Conservation (phyloP, 2,329 filamentous ascomycete genomes). For the Corniculantispora saksenae region DNA sequence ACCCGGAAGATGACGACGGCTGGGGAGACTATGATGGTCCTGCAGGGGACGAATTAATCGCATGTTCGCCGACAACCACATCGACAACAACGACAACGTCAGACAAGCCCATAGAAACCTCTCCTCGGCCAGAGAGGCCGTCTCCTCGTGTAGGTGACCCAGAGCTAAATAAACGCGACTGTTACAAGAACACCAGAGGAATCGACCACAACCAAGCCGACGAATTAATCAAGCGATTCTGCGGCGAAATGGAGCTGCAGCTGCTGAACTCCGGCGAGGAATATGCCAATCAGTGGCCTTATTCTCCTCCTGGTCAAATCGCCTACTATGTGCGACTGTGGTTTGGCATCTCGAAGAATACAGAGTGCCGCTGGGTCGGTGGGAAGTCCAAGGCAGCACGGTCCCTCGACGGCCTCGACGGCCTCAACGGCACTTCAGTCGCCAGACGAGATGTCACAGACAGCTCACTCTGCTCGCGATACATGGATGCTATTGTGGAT, state of each 20-base stretch:
- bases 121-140: not conserved
- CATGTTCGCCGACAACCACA: not conserved
- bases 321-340: conserved; percentile 3
- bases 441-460: conserved; percentile 1
- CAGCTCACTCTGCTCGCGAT: not conserved
- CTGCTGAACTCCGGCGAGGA: conserved; percentile 3
- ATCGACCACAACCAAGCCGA: not conserved
- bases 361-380: conserved; percentile 8
- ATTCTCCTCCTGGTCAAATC: not conserved
- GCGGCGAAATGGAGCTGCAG: conserved; percentile 4
- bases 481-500: not conserved
- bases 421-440: not conserved
- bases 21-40: conserved; percentile 2
- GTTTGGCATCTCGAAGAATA: conserved; percentile 3
- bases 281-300: conserved; percentile 2
- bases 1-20: not conserved
- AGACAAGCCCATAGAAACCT: not conserved
- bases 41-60: not conserved
- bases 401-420: not conserved
- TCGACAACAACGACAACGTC: conserved; percentile 3
- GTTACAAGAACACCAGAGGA: not conserved
- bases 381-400: not conserved
- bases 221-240: not conserved
- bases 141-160: not conserved
- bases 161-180: not conserved